Evolutionary conservation across 2,329 filamentous ascomycete species (phyloP).

Genomic region (Aspergillus puulaauensis): DNA sequence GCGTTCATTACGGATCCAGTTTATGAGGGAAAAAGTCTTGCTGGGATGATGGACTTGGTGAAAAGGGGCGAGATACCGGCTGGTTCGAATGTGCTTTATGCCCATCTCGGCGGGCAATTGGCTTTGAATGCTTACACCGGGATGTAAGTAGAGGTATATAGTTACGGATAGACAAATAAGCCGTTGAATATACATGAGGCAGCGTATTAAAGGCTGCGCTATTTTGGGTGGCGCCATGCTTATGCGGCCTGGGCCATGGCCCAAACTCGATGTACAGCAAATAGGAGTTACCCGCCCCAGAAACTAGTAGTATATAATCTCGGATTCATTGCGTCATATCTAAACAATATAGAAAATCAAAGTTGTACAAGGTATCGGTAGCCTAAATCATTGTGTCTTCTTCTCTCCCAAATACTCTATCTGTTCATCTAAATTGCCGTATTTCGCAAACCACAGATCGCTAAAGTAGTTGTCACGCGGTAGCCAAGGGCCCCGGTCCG

Average conservation of each 20-base stretch:
- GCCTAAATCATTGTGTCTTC: constrained; percentile 9
- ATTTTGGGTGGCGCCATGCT: not conserved
- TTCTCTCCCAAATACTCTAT: constrained; percentile 27
- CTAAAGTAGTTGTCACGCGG: constrained; percentile 39
- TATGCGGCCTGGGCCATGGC: not conserved
- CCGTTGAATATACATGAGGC: not conserved
- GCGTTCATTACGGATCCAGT: constrained; percentile 12
- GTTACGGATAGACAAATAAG: not conserved
- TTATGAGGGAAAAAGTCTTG: constrained; percentile 8
- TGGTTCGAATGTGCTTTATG: constrained; percentile 9
- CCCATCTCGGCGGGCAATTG: constrained; percentile 9
- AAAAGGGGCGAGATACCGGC: not conserved
- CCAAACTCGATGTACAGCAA: too few relatives aligned
- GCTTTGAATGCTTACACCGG: constrained; percentile 10
- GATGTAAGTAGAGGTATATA: not conserved
- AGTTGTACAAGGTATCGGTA: not conserved
- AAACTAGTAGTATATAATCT: not conserved
- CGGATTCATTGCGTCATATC: not conserved
- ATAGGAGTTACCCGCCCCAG: not conserved
- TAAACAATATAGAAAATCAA: not conserved
- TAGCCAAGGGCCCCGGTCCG: constrained; percentile 41
- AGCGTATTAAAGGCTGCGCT: not conserved
- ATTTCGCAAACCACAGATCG: constrained; percentile 40
- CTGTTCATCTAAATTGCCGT: constrained; percentile 34
- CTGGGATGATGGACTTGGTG: constrained; percentile 10